A percentile compares a stretch with the other conserved stretches of the same genome.
phyloP scores from a whole-genome alignment of 805 yeast genomes.

The Yamadazyma sp. region DNA sequence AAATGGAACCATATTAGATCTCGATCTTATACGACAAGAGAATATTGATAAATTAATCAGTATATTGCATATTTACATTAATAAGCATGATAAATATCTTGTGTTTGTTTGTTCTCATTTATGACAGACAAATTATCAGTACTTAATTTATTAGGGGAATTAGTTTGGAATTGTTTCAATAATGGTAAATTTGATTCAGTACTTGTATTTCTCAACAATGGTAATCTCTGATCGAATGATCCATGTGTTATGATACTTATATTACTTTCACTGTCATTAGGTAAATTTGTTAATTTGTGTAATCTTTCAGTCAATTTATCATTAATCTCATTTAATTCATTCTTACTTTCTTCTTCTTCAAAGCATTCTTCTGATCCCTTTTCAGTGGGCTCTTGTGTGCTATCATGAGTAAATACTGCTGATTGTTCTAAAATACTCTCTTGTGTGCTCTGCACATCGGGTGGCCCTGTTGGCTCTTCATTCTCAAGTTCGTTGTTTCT shows the following conservation, averaged over 20 bases:
- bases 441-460: too few species aligned
- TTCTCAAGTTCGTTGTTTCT: too few species aligned
- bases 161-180: constrained; percentile 6
- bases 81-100: constrained; percentile 23
- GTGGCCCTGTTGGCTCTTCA: too few species aligned
- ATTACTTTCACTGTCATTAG: constrained; percentile 16
- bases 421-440: too few species aligned
- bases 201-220: constrained; percentile 15
- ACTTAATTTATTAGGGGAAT: constrained; percentile 8
- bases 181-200: constrained; percentile 13
- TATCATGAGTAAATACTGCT: neutral
- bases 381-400: neutral
- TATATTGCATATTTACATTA: constrained; percentile 8
- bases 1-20: too few species aligned
- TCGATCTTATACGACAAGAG: too few species aligned
- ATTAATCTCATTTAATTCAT: constrained; percentile 1
- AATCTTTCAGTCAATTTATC: neutral
- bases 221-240: constrained; percentile 16
- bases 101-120: constrained; percentile 15
- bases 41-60: too few species aligned
- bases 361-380: neutral
- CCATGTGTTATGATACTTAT: constrained; percentile 15
- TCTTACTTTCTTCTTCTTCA: neutral
- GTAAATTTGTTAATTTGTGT: constrained; percentile 1
- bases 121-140: constrained; percentile 24